phyloP scores from a whole-genome alignment of 1,284 basidiomycete species.

The Wallemia hederae region DNA sequence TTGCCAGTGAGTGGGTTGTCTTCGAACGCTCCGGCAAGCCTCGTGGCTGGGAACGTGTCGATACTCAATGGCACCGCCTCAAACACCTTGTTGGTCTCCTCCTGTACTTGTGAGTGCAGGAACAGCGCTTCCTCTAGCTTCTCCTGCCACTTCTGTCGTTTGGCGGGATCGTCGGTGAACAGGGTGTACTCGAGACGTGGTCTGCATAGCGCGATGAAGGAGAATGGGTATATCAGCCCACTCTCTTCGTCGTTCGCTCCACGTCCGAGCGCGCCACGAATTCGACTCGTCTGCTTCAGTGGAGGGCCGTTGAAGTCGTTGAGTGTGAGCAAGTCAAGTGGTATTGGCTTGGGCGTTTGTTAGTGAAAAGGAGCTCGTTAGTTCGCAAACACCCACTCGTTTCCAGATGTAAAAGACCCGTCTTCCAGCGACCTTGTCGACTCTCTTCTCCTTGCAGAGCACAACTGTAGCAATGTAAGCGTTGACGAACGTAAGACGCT shows the following conservation, averaged over 20 bases:
- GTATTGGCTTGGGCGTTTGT: slow-evolving; percentile 34
- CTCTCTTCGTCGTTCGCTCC: slow-evolving; percentile 6
- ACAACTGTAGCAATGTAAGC: not conserved
- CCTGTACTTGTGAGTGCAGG: slow-evolving; percentile 55
- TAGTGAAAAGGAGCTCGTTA: not conserved
- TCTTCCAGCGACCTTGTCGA: not conserved
- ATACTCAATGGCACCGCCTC: slow-evolving; percentile 57
- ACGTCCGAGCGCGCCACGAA: not conserved
- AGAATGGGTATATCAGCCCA: slow-evolving; percentile 41
- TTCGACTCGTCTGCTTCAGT: not conserved
- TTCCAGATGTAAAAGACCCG: not conserved
- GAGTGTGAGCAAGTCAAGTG: slow-evolving; percentile 51
- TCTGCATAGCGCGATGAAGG: slow-evolving; percentile 54
- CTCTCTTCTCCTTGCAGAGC: not conserved
- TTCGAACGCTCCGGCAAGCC: slow-evolving; percentile 23
- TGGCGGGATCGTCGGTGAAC: slow-evolving; percentile 49
- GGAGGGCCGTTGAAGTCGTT: slow-evolving; percentile 48
- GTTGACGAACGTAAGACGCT: not conserved
- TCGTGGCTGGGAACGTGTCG: slow-evolving; percentile 36
- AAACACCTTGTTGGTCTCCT: slow-evolving; percentile 53
- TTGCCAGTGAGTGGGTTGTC: slow-evolving; percentile 50
- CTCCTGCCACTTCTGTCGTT: slow-evolving; percentile 55
- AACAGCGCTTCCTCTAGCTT: slow-evolving; percentile 68
- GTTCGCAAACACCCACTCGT: not conserved
- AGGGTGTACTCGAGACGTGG: slow-evolving; percentile 52